Evolutionary conservation across 805 yeast species (phyloP).

Genomic region (Yamadazyma nakazawae): DNA sequence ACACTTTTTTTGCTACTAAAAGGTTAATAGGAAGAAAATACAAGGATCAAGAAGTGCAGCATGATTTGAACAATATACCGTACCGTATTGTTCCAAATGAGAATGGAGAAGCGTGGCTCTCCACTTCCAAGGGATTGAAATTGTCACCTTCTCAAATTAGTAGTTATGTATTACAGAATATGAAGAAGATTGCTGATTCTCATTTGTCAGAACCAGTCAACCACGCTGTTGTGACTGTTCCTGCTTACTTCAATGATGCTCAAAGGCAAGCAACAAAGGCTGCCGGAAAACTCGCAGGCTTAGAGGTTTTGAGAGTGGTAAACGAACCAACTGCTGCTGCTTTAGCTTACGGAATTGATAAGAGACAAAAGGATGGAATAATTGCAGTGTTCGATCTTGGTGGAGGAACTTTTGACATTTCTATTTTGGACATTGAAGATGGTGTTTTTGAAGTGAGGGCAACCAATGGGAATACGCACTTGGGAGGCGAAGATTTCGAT

Average conservation of each 20-base stretch:
- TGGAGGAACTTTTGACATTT: slow-evolving; percentile 84
- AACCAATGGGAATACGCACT: slow-evolving; percentile 80
- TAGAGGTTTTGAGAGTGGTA: slow-evolving; percentile 70
- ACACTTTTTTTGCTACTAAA: slow-evolving; percentile 80
- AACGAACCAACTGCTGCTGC: slow-evolving; percentile 90
- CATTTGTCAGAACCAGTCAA: slow-evolving; percentile 46
- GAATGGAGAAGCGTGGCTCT: slow-evolving; percentile 71
- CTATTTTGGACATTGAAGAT: slow-evolving; percentile 72
- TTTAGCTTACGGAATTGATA: slow-evolving; percentile 72
- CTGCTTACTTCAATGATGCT: slow-evolving; percentile 76
- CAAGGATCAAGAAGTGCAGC: slow-evolving; percentile 66
- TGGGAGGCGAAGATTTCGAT: slow-evolving; percentile 87
- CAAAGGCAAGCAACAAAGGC: slow-evolving; percentile 83
- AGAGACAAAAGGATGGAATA: slow-evolving; percentile 47
- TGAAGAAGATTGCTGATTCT: slow-evolving; percentile 63
- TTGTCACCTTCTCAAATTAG: slow-evolving; percentile 73
- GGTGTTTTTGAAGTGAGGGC: slow-evolving; percentile 81
- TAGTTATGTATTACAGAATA: slow-evolving; percentile 58
- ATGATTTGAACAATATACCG: slow-evolving; percentile 61
- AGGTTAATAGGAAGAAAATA: slow-evolving; percentile 74
- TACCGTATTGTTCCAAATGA: slow-evolving; percentile 56
- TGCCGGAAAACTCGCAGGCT: slow-evolving; percentile 74
- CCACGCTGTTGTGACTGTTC: slow-evolving; percentile 81
- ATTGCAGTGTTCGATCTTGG: slow-evolving; percentile 72
- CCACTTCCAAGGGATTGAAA: slow-evolving; percentile 41